Base-by-base conservation (phyloP, 179 eudicot genomes). In the Gypsophila paniculata region DNA sequence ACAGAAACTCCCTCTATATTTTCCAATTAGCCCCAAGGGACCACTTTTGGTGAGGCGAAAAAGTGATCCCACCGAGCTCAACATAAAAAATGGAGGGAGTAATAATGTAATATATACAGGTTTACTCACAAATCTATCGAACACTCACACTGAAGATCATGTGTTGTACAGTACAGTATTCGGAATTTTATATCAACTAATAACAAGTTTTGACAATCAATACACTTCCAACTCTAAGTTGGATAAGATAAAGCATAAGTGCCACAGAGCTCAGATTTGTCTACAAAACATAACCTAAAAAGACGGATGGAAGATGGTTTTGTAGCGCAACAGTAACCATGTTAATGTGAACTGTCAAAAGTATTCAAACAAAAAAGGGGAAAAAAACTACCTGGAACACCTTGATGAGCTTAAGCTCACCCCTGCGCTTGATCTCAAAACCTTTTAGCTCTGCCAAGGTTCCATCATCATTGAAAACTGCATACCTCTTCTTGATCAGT, bases 331-430 rank as follows among this genome's bases (percentile, higher is more conserved):
- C 18, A 51, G 57, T 66, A 68, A 15, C 25, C 65, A 62, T 32
- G 12, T 3, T 69, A 17, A 8, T 23, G 52, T 1, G 61, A 71
- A 23, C 17, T 60, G 61, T 68, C 57, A 34, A 21, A 51, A 69
- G 57, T 25, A 48, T 38, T 46, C 26, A n/a, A n/a, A n/a, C n/a
- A n/a, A n/a, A n/a, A n/a, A n/a, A n/a, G n/a, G n/a, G n/a, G n/a
- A 21, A 70, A 19, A 58, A 67, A 19, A 68, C 46, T 87, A 94
- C 99, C 97, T 94, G 99, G 81, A 94, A 94, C 78, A 91, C 97
- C 85, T 94, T 94, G 84, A 94, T 94, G 85, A 94, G 99, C 94
- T 94, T 94, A 80, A 94, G 97, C 86, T 94, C 99, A 80, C 99
- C 99, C 84, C 99, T 90, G 36, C 99, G 94, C 83, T 94, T 94